Evolutionary conservation across 2,329 filamentous ascomycete genomes (phyloP).

Genomic region (Aspergillus fumigatiaffinis): DNA sequence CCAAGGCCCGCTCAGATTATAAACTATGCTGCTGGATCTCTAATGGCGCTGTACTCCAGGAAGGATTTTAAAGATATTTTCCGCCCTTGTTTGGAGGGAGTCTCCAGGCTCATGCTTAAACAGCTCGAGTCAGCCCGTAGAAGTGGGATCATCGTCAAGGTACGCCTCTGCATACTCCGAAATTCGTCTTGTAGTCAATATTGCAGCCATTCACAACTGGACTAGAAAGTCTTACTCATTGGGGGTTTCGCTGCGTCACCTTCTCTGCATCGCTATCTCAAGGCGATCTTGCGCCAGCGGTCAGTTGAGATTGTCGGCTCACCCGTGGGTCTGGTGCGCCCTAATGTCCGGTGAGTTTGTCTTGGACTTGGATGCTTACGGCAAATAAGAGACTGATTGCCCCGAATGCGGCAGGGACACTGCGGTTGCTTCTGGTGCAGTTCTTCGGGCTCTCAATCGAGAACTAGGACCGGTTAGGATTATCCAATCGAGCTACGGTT

Average conservation of each 20-base stretch:
- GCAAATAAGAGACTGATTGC: not conserved
- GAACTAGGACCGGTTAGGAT: slow-evolving; percentile 22
- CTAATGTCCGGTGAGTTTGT: not conserved
- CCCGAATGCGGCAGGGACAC: slow-evolving; percentile 12
- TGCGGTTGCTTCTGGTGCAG: slow-evolving; percentile 28
- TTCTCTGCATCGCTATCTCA: slow-evolving; percentile 21
- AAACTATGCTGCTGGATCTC: not conserved
- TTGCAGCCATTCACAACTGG: not conserved
- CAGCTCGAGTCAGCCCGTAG: slow-evolving; percentile 23
- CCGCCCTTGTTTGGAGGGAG: slow-evolving; percentile 10
- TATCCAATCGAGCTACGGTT: slow-evolving; percentile 27
- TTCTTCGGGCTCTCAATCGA: slow-evolving; percentile 28
- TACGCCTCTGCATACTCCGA: not conserved
- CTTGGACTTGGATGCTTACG: not conserved
- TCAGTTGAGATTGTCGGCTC: too few relatives aligned
- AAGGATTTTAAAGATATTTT: slow-evolving; percentile 21
- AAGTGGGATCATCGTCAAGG: slow-evolving; percentile 8
- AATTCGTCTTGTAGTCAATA: too few relatives aligned
- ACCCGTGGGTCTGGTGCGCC: not conserved
- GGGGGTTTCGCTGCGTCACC: slow-evolving; percentile 29
- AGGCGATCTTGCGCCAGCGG: not conserved
- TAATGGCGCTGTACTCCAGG: not conserved
- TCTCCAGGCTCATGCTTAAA: slow-evolving; percentile 12
- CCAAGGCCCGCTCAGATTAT: too few relatives aligned
- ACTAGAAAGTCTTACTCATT: slow-evolving; percentile 28